Conservation (phyloP, 2,329 filamentous ascomycete species). For the Aspergillus oerlinghausenensis region DNA sequence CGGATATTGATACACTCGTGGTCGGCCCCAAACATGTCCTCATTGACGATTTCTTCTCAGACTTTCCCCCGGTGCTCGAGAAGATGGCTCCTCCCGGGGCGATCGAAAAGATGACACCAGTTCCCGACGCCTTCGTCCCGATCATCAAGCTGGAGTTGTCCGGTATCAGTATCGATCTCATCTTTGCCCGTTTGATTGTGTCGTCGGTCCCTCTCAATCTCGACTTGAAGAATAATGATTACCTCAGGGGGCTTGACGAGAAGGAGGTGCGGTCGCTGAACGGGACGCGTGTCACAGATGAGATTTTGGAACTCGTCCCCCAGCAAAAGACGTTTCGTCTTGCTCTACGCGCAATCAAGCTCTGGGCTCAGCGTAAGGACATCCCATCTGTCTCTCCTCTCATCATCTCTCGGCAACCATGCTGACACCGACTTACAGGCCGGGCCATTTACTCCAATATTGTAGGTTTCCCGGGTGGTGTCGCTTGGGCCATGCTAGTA, state of each 20-base stretch:
- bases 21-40: constrained; percentile 85
- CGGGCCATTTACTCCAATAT: constrained; percentile 94
- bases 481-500: constrained; percentile 97
- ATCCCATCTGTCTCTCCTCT: background rate
- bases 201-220: constrained; percentile 68
- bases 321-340: constrained; percentile 85
- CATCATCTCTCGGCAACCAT: background rate
- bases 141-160: constrained; percentile 95
- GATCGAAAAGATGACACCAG: constrained; percentile 77
- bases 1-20: constrained; percentile 95
- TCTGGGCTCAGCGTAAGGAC: constrained; percentile 75
- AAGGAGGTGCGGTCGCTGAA: constrained; percentile 85
- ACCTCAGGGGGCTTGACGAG: constrained; percentile 82
- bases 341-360: constrained; percentile 85
- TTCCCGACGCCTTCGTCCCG: constrained; percentile 87
- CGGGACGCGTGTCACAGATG: constrained; percentile 88
- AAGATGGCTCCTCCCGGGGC: constrained; percentile 72
- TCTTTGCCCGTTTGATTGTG: constrained; percentile 72
- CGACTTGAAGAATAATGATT: constrained; percentile 73
- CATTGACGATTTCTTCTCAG: constrained; percentile 85
- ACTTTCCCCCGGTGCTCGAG: constrained; percentile 76
- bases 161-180: constrained; percentile 90
- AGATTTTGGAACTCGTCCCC: constrained; percentile 83
- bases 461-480: constrained; percentile 91
- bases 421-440: constrained; percentile 33